Percentiles rank a stretch among this genome's conserved stretches.
phyloP scores from a whole-genome alignment of 164 flowering plant genomes.

The Vitis vinifera region ASM3070453v1 NC_081819.1:20942501-20943000 shows the following conservation, averaged over 20 bases:
- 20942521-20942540: not conserved
- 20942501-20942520: not conserved
- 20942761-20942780: constrained; percentile 70
- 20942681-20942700: constrained; percentile 52
- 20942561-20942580: constrained; percentile 41
- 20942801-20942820: not conserved
- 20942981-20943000: not conserved
- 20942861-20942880: not conserved
- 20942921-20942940: not conserved
- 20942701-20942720: constrained; percentile 35
- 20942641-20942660: constrained; percentile 41
- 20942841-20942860: not conserved
- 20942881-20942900: not conserved
- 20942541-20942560: not conserved
- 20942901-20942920: not conserved
- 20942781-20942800: constrained; percentile 47
- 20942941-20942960: not conserved
- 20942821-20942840: too few relatives aligned
- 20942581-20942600: constrained; percentile 82
- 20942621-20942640: constrained; percentile 63
- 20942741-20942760: constrained; percentile 72
- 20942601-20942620: constrained; percentile 68
- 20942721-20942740: constrained; percentile 34
- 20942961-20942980: not conserved
- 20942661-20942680: constrained; percentile 47